Evolutionary conservation across 1,284 basidiomycete genomes (phyloP), one percentile per base, ranked within the genome.

Genomic region (Sporisorium reilianum): DNA sequence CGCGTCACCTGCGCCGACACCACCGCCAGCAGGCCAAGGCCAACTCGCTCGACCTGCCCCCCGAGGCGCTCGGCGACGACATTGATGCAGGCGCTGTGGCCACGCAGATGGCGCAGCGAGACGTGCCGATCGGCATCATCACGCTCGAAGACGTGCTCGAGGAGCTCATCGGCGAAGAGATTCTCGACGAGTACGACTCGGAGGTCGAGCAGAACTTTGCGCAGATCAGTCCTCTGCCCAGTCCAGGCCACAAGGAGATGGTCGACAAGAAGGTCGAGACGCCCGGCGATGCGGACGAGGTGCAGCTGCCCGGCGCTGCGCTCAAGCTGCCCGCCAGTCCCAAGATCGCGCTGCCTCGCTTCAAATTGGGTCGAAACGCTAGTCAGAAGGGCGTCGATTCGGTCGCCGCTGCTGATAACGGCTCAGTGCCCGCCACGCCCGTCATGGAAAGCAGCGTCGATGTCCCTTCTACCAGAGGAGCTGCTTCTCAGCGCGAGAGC

Each of bases 71-170:
- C 92, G 22, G 90, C 92, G 58, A 89, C 5, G 90, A 91, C 78
- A 57, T 69, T 40, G 71, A 77, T 20, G 71, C 63, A 20, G 48
- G 49, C 42, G 75, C 63, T 36, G 62, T 77, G 3, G 74, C 69
- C 25, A 73, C 65, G 52, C 62, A 76, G 52, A 65, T 71, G 67
- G 67, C 67, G 25, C 71, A 71, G 55, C 69, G 71, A 9, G 64
- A 75, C 34, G 71, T 68, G 88, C 93, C 93, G 1, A 87, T 96
- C 25, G 94, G 94, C 64, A 94, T 96, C 82, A 95, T 96, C 75
- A 96, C 94, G 1, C 88, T 96, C 3, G 94, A 96, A 85, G 94
- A 96, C 75, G 93, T 96, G 18, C 87, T 96, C 10, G 94, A 96
- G 89, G 92, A 75, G 64, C 40, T 75, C 16, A 78, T 84, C 53